phyloP scores from a whole-genome alignment of 129 eudicot genomes.

The Artemisia tridentata region DNA sequence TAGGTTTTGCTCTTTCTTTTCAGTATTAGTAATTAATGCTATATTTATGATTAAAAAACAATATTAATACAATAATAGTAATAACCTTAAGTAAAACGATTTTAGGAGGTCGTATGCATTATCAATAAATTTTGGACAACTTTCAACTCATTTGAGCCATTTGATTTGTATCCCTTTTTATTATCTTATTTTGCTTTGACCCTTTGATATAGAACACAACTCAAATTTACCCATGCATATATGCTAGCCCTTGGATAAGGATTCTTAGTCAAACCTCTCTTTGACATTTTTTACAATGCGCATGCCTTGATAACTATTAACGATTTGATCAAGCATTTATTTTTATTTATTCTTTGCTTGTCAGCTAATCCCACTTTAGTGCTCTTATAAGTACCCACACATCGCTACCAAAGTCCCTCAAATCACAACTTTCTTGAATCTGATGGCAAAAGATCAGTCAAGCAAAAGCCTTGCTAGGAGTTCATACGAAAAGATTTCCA shows the following conservation, averaged over 20 bases:
- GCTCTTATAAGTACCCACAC: slow-evolving; percentile 21
- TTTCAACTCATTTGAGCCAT: not conserved
- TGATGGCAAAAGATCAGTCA: slow-evolving; percentile 45
- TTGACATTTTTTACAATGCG: not conserved
- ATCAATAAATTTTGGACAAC: not conserved
- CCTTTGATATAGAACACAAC: not conserved
- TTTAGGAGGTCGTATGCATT: not conserved
- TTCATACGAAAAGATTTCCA: slow-evolving; percentile 39
- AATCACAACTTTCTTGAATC: not conserved
- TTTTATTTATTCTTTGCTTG: slow-evolving; percentile 7
- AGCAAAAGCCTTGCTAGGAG: slow-evolving; percentile 35
- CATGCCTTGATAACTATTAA: slow-evolving; percentile 10
- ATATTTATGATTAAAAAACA: not conserved
- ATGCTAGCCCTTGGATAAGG: not conserved
- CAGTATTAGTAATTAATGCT: not conserved
- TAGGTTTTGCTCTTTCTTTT: not conserved
- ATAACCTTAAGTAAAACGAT: not conserved
- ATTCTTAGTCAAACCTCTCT: not conserved
- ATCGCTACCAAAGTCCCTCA: slow-evolving; percentile 17
- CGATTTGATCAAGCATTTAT: not conserved
- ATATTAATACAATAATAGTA: not conserved
- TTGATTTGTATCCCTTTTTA: not conserved
- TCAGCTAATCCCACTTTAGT: slow-evolving; percentile 5
- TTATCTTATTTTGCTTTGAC: not conserved
- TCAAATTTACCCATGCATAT: not conserved